A percentile compares a stretch with the other conserved stretches of the same genome.
phyloP scores from a whole-genome alignment of 805 yeast genomes.

The Zygosaccharomyces siamensis region DNA sequence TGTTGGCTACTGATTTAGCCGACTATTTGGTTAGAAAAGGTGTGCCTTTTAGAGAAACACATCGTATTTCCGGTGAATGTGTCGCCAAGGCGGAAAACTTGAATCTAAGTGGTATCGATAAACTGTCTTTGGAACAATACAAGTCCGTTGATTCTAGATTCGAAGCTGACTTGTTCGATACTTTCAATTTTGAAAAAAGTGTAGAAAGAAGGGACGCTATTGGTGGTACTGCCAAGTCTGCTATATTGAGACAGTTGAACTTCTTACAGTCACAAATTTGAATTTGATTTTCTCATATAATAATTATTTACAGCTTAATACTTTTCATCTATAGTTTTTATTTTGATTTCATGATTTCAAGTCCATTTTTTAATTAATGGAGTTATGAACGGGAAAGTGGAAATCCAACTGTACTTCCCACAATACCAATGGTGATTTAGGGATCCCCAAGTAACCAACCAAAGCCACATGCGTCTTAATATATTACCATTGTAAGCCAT shows the following conservation, averaged over 20 bases:
- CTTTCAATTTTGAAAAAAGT: constrained; percentile 88
- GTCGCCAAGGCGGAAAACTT: constrained; percentile 84
- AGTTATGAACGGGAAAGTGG: constrained; percentile 6
- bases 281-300: not conserved
- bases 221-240: constrained; percentile 94
- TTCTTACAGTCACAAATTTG: constrained; percentile 32
- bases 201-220: constrained; percentile 95
- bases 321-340: not conserved
- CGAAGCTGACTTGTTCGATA: constrained; percentile 69
- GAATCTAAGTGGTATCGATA: constrained; percentile 77
- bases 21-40: constrained; percentile 97
- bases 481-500: constrained; percentile 21
- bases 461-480: constrained; percentile 12
- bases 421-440: constrained; percentile 14
- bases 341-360: not conserved
- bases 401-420: constrained; percentile 23
- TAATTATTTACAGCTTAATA: not conserved
- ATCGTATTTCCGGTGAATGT: constrained; percentile 97
- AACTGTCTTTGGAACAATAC: constrained; percentile 72
- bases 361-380: constrained; percentile 3
- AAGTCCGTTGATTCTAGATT: constrained; percentile 76
- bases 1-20: constrained; percentile 98
- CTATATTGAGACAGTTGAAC: constrained; percentile 71
- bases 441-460: constrained; percentile 17
- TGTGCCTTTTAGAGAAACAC: constrained; percentile 98